phyloP scores from a whole-genome alignment of 768 basidiomycete genomes.

The Sporobolomyces phaffii region DNA sequence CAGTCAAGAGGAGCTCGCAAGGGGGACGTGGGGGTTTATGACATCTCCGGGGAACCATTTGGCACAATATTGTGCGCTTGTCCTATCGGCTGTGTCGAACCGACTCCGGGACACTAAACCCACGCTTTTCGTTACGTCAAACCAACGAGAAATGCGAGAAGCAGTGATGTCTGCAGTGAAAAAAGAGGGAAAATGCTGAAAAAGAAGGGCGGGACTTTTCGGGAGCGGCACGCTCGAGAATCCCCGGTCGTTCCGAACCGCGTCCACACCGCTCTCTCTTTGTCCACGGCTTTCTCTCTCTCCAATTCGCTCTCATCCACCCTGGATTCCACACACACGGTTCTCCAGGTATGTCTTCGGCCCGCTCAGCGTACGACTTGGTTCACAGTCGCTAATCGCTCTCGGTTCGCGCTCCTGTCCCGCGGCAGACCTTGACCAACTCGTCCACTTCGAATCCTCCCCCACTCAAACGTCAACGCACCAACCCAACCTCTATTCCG shows the following conservation, averaged over 20 bases:
- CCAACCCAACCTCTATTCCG: not conserved
- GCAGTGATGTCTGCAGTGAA: too few relatives aligned
- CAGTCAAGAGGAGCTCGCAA: not conserved
- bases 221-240: not conserved
- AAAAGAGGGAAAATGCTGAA: not conserved
- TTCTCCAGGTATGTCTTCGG: not conserved
- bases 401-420: not conserved
- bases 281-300: not conserved
- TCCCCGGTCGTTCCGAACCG: not conserved
- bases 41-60: not conserved
- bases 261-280: not conserved
- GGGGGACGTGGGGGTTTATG: not conserved
- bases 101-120: too few relatives aligned
- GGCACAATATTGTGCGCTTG: too few relatives aligned
- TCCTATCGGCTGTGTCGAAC: too few relatives aligned
- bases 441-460: not conserved
- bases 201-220: not conserved
- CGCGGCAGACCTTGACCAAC: not conserved
- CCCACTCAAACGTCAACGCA: conserved; percentile 22
- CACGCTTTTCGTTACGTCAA: not conserved
- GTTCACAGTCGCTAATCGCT: too few relatives aligned
- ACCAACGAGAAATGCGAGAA: too few relatives aligned
- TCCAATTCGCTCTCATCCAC: not conserved
- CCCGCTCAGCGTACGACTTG: too few relatives aligned
- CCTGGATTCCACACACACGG: not conserved